Conservation (phyloP, 495 filamentous ascomycete genomes). For the Penicillium waksmanii region DNA sequence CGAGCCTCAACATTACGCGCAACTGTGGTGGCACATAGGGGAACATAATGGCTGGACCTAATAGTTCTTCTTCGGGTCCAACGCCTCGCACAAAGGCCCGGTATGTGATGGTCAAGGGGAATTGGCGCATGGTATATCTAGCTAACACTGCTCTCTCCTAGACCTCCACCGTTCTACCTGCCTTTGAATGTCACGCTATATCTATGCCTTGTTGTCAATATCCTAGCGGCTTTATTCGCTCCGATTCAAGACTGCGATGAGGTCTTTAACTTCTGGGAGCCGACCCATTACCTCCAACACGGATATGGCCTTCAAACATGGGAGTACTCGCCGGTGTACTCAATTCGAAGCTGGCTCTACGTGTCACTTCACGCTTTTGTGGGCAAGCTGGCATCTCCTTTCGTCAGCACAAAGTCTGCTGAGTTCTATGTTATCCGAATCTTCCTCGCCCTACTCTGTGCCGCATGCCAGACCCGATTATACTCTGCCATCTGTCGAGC, state of each 20-base stretch:
- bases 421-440: slow-evolving; percentile 89
- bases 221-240: slow-evolving; percentile 76
- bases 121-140: background rate
- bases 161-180: slow-evolving; percentile 63
- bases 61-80: slow-evolving; percentile 5
- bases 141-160: slow-evolving; percentile 29
- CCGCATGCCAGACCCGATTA: slow-evolving; percentile 78
- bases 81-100: slow-evolving; percentile 33
- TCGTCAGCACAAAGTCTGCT: slow-evolving; percentile 61
- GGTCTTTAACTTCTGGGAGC: slow-evolving; percentile 99
- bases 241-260: slow-evolving; percentile 99
- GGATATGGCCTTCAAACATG: slow-evolving; percentile 95
- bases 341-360: slow-evolving; percentile 96
- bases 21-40: background rate
- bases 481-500: slow-evolving; percentile 74
- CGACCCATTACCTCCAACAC: slow-evolving; percentile 90
- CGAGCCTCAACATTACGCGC: background rate
- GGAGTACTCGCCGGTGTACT: slow-evolving; percentile 97
- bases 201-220: slow-evolving; percentile 70
- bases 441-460: slow-evolving; percentile 72
- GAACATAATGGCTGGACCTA: slow-evolving; percentile 18
- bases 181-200: slow-evolving; percentile 77
- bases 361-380: slow-evolving; percentile 78
- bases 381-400: slow-evolving; percentile 63
- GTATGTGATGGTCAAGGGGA: slow-evolving; percentile 26